These are phyloP conservation scores for Digitaria exilis DNA, from an alignment of 202 grass and related monocot genomes.

Conservation along the genomic window DNA sequence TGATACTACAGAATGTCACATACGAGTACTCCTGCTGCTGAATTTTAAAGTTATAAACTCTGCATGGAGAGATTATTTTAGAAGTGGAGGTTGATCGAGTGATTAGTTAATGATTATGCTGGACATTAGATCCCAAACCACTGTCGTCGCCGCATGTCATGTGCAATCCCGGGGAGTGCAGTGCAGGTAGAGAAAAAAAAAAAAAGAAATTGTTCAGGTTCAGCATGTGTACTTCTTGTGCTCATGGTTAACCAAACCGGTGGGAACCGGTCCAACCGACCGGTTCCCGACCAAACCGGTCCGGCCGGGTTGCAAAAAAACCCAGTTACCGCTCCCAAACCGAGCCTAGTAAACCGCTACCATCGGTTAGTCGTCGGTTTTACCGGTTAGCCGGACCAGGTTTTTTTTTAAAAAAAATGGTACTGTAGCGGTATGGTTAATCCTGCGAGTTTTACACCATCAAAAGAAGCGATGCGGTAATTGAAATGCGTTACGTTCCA, in stretches of 20 bases:
- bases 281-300: no score
- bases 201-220: not conserved
- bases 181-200: not conserved
- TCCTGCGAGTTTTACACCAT: no score
- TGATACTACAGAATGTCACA: conserved; percentile 44
- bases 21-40: not conserved
- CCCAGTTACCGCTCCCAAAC: no score
- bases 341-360: no score
- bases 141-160: conserved; percentile 26
- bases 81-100: not conserved
- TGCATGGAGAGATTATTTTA: not conserved
- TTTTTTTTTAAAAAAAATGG: no score
- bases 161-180: conserved; percentile 23
- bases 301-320: no score
- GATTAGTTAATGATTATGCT: conserved; percentile 14
- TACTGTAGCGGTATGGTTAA: no score
- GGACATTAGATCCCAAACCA: conserved; percentile 52
- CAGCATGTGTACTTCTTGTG: not conserved
- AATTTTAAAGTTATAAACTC: not conserved
- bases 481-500: not conserved
- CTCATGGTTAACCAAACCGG: no score
- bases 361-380: no score
- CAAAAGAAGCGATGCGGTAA: not conserved
- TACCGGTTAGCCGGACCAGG: no score
- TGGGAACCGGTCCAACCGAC: no score